These are phyloP conservation scores for Lignosus rhinocerotis DNA, from an alignment of 1,284 basidiomycete genomes.

Conservation along the genomic window DNA sequence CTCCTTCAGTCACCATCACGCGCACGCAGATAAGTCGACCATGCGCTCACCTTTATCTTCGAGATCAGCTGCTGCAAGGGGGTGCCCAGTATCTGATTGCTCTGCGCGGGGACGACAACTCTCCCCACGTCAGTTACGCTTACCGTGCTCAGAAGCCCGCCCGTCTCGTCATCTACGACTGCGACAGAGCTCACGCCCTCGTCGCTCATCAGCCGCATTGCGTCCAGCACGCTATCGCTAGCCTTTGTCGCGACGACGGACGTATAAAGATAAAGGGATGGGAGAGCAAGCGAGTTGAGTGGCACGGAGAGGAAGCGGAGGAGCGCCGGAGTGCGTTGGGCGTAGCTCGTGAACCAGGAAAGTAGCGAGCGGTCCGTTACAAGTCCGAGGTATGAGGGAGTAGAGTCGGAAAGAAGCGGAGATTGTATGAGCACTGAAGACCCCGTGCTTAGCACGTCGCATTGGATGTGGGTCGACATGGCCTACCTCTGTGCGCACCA, in stretches of 20 bases:
- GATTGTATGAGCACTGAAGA: conserved; percentile 50
- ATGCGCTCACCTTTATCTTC: conserved; percentile 58
- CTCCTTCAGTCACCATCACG: background rate
- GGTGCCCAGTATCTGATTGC: conserved; percentile 67
- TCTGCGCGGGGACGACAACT: conserved; percentile 75
- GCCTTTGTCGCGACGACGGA: conserved; percentile 62
- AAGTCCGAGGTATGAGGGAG: conserved; percentile 52
- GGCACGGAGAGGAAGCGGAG: conserved; percentile 56
- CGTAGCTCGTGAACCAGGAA: conserved; percentile 59
- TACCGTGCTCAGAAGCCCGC: conserved; percentile 66
- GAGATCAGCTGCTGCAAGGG: conserved; percentile 68
- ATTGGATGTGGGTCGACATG: background rate
- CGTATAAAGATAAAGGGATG: conserved; percentile 61
- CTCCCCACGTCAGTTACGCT: conserved; percentile 78
- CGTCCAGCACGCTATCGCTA: conserved; percentile 62
- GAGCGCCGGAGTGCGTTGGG: conserved; percentile 46
- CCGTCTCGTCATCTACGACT: conserved; percentile 63
- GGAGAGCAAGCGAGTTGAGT: conserved; percentile 57
- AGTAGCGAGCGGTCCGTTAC: conserved; percentile 70
- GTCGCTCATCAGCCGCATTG: conserved; percentile 80
- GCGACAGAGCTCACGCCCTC: conserved; percentile 79
- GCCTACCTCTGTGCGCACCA: conserved; percentile 67
- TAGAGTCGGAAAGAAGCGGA: conserved; percentile 33
- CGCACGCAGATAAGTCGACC: background rate
- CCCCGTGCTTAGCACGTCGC: conserved; percentile 1